Evolutionary conservation across 2,329 filamentous ascomycete species (phyloP), one percentile per base, ranked within the genome.

Genomic region (Penicillium hordei): DNA sequence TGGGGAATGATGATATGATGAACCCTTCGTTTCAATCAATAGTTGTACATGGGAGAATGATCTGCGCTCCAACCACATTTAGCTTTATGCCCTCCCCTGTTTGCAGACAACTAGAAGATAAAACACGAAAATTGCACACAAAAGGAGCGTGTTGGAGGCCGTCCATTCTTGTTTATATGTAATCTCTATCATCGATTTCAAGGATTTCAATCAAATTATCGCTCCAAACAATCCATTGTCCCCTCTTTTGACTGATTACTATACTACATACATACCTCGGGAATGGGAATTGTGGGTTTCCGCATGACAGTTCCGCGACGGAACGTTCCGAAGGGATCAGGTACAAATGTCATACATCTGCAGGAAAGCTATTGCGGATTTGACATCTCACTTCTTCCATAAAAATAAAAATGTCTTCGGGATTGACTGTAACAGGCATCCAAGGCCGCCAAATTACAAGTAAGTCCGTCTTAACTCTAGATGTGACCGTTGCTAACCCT

Each of bases 391-490:
- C 21, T 23, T 31, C 5, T 34, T 10, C 9, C 8, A 10, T 27
- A 7, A 40, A 9, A 36, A 19, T 33, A 13, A 51, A 12, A 40
- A 61, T 59, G 54, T 45, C 54, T 33, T 29, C 58, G 1, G 56
- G 27, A 1, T 58, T 65, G 42, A 64, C 57, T 4, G 23, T 67
- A 2, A 48, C 48, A 7, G 64, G 65, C 21, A 43, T 59, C 9
- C n/a, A 66, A 9, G 62, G 64, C n/a, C 64, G 60, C 10, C 52
- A 57, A 23, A 56, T 67, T 12, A 61, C 56, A 23, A 53, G 62
- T 64, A 55, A 44, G 29, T 29, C 25, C 8, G 4, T 7, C 23
- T 25, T 21, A 5, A 10, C 34, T 29, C 7, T 44, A 15, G 23
- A 17, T 38, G 13, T 31, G 17, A 46, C 52, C 33, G 46, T 12